These are phyloP conservation scores for Comarum palustre DNA, from an alignment of 306 rosid genomes.

Conservation along the genomic window DNA sequence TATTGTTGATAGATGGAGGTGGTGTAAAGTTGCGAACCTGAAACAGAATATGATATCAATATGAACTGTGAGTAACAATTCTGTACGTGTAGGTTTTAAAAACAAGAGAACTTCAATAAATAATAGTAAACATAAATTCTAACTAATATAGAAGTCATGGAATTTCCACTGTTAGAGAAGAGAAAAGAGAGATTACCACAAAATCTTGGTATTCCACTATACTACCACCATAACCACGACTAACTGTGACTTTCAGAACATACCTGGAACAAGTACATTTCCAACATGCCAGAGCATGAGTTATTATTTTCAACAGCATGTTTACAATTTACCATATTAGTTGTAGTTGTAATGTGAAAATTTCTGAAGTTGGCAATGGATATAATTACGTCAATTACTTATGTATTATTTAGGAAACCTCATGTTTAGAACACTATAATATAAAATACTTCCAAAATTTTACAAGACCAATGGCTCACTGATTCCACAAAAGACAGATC, in stretches of 20 bases:
- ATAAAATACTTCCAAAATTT: neutral
- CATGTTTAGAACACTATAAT: neutral
- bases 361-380: neutral
- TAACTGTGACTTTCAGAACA: constrained; percentile 89
- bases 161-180: neutral
- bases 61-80: constrained; percentile 11
- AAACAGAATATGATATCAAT: constrained; percentile 24
- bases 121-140: neutral
- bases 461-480: neutral
- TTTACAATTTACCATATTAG: neutral
- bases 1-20: constrained; percentile 79
- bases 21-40: constrained; percentile 95
- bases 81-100: neutral
- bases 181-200: constrained; percentile 50
- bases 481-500: neutral
- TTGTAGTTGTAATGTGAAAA: neutral
- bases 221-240: constrained; percentile 93
- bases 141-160: neutral
- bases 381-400: neutral
- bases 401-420: neutral
- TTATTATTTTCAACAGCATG: constrained; percentile 14
- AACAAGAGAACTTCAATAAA: neutral
- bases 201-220: constrained; percentile 91
- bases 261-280: constrained; percentile 55
- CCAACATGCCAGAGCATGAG: constrained; percentile 17